Percentiles rank a stretch among this genome's conserved stretches.
phyloP scores from a whole-genome alignment of 2,329 filamentous ascomycete species.

The Coleophoma eucalyptorum region DNA sequence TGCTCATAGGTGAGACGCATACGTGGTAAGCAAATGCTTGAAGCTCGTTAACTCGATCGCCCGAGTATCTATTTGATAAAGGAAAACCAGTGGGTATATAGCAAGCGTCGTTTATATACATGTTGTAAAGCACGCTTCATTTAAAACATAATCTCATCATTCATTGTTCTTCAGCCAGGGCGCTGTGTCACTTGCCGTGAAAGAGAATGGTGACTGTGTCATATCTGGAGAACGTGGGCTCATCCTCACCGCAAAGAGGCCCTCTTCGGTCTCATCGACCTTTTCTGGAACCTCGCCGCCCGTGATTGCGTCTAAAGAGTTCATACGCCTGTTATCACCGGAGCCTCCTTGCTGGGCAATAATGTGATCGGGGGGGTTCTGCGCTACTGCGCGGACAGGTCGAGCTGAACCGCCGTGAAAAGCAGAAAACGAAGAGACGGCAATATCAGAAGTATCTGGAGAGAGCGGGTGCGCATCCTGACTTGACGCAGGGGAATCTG shows the following conservation, averaged over 20 bases:
- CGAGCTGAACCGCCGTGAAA: constrained; percentile 47
- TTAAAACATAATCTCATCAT: not conserved
- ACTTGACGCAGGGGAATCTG: too few species aligned
- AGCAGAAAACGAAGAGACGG: constrained; percentile 57
- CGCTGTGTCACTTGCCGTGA: constrained; percentile 27
- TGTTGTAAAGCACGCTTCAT: not conserved
- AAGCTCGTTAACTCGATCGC: too few species aligned
- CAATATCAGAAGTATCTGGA: constrained; percentile 59
- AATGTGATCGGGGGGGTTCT: constrained; percentile 21
- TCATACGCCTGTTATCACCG: constrained; percentile 17
- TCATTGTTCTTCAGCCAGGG: constrained; percentile 19
- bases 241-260: constrained; percentile 82
- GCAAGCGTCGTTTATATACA: constrained; percentile 8
- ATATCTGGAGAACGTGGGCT: constrained; percentile 85
- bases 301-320: constrained; percentile 32
- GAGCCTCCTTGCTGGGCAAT: constrained; percentile 16
- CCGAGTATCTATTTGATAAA: not conserved
- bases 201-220: constrained; percentile 75
- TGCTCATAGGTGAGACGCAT: too few species aligned
- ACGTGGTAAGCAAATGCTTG: too few species aligned
- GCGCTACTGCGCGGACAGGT: constrained; percentile 33
- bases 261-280: constrained; percentile 63
- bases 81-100: constrained; percentile 8
- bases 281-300: constrained; percentile 26
- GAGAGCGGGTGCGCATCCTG: constrained; percentile 43